Evolutionary conservation across 495 filamentous ascomycete species (phyloP).

Genomic region (Xylaria palmicola): DNA sequence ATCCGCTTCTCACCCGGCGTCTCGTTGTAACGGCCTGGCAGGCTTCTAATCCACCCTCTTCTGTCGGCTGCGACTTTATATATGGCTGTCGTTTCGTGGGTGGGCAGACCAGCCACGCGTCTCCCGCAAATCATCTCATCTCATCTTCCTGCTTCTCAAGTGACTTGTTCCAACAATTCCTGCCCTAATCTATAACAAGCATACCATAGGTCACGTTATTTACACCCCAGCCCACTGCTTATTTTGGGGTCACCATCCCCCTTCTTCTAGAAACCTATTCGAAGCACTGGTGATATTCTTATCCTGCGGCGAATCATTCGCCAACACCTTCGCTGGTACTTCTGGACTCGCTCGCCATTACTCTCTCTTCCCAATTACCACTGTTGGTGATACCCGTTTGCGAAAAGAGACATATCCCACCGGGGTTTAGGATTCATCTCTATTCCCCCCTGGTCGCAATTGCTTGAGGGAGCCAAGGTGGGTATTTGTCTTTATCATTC

Average conservation of each 20-base stretch:
- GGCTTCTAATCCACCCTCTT: neutral
- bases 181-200: conserved; percentile 2
- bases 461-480: neutral
- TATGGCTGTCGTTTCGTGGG: neutral
- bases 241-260: conserved; percentile 3
- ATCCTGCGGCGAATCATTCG: neutral
- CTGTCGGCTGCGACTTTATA: neutral
- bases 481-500: neutral
- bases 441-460: neutral
- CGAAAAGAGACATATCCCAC: neutral
- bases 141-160: conserved; percentile 6
- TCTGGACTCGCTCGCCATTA: neutral
- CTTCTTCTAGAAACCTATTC: neutral
- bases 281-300: neutral
- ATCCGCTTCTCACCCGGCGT: neutral
- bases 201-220: neutral
- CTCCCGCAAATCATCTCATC: conserved; percentile 8
- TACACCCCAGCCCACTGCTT: conserved; percentile 3
- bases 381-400: neutral
- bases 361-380: neutral
- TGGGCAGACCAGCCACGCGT: neutral
- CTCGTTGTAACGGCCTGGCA: neutral
- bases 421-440: neutral
- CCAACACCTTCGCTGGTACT: neutral
- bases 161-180: conserved; percentile 5